These are phyloP conservation scores for Cadophora sp. DNA, from an alignment of 2,329 filamentous ascomycete species.

Conservation along the genomic window DNA sequence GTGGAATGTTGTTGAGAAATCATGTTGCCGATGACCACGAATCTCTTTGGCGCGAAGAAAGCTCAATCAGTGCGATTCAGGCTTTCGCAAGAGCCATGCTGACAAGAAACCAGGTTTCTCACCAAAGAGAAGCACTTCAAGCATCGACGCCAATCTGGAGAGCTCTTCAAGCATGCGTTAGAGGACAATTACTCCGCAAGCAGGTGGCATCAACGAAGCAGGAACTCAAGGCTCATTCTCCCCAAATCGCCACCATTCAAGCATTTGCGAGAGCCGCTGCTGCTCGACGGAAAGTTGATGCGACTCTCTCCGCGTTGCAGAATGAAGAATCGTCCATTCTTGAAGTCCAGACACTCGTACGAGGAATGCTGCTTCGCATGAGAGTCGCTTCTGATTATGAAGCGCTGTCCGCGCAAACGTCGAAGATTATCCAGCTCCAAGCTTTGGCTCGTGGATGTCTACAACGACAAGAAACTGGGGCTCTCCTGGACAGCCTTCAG, in stretches of 20 bases:
- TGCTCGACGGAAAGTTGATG: conserved; percentile 57
- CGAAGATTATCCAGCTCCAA: conserved; percentile 68
- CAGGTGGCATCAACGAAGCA: conserved; percentile 52
- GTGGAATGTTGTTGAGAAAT: conserved; percentile 65
- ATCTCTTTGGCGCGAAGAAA: conserved; percentile 57
- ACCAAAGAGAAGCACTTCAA: conserved; percentile 58
- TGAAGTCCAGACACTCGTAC: conserved; percentile 62
- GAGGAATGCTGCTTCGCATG: conserved; percentile 66
- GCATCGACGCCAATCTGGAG: conserved; percentile 57
- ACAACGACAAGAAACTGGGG: conserved; percentile 64
- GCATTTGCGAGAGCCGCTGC: conserved; percentile 56
- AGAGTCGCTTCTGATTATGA: conserved; percentile 56
- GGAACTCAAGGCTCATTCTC: conserved; percentile 59
- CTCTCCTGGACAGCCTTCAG: conserved; percentile 73
- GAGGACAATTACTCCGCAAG: conserved; percentile 56
- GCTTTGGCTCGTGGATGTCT: conserved; percentile 70
- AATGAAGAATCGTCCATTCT: conserved; percentile 54
- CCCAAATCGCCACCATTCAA: conserved; percentile 43
- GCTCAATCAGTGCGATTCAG: conserved; percentile 64
- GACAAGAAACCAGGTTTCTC: conserved; percentile 59
- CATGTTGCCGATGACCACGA: conserved; percentile 60
- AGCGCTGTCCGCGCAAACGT: conserved; percentile 63
- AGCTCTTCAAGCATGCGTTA: conserved; percentile 49
- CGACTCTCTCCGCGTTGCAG: conserved; percentile 55
- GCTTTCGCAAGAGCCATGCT: conserved; percentile 69